Base-by-base conservation (phyloP, 2,329 filamentous ascomycete species). In the Hypoxylon sp. region DNA sequence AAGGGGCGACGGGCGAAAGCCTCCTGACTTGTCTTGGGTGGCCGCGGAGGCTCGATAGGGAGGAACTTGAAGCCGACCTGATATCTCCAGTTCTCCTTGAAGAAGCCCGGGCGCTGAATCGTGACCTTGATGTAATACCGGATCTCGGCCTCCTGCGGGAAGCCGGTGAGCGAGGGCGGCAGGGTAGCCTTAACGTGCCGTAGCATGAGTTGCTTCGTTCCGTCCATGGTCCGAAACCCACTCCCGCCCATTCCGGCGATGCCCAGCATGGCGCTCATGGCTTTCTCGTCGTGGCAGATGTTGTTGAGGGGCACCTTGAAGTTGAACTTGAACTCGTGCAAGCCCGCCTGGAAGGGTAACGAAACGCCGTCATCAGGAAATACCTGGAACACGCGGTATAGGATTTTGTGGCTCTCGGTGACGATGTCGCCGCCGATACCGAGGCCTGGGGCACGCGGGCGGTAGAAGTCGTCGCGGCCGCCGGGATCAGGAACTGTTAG, bases 81-180 rank as follows among this genome's bases (percentile, higher is more conserved):
- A 68, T 84, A 83, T 18, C 94, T 85, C 78, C 93, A 91, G 73
- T 97, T 97, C 79, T 97, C 93, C 75, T 95, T 95, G 79, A 96
- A 93, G 63, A 97, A 85, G 12, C 91, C 90, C 0, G 93, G 93
- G n/a, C 93, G 85, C 73, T 93, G 92, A 4, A 98, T 89, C 0
- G 96, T 98, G n/a, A 91, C 93, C 78, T 99, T 99, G 75, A 98
- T 85, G 76, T 92, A 99, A 79, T 99, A 99, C 71, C 90, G 87
- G 64, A 98, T 94, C 78, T 97, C 93, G 20, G 94, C 95, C 77
- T 94, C 89, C 30, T 90, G 91, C 0, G 93, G 92, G 70, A 96
- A 94, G 2, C 93, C 93, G n/a, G 87, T 92, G 56, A 98, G 81
- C 3, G 93, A 96, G 0, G 96, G 96, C 4, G 96, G 96, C 9